Evolutionary conservation across 2,329 filamentous ascomycete genomes (phyloP).

Genomic region (Aspergillus sp.): DNA sequence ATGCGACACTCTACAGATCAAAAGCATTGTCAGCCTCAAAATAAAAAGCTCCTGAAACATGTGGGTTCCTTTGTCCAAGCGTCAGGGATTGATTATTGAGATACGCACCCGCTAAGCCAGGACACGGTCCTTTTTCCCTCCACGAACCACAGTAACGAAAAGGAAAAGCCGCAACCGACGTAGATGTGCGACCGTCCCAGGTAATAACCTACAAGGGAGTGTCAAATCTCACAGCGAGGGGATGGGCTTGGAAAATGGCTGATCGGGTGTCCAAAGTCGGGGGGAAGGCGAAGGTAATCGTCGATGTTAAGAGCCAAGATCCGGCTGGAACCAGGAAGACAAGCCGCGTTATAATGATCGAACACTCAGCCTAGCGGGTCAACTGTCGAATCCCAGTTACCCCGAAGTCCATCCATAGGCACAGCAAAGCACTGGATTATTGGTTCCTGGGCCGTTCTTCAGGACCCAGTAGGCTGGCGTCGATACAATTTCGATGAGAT

Average conservation of each 20-base stretch:
- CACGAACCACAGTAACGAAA: slow-evolving; percentile 6
- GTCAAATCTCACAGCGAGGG: not conserved
- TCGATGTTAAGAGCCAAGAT: slow-evolving; percentile 2
- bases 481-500: slow-evolving; percentile 11
- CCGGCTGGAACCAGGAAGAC: slow-evolving; percentile 2
- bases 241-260: not conserved
- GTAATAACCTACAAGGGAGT: not conserved
- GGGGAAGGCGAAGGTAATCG: not conserved
- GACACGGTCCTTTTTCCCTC: slow-evolving; percentile 11
- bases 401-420: not conserved
- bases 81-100: slow-evolving; percentile 12
- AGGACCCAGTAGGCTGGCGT: slow-evolving; percentile 14
- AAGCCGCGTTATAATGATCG: slow-evolving; percentile 16
- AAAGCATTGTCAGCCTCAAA: slow-evolving; percentile 20
- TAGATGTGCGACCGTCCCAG: not conserved
- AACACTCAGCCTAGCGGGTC: slow-evolving; percentile 10
- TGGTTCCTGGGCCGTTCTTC: slow-evolving; percentile 17
- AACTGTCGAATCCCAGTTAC: slow-evolving; percentile 2
- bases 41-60: slow-evolving; percentile 9
- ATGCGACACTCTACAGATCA: slow-evolving; percentile 13
- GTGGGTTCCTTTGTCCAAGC: slow-evolving; percentile 20
- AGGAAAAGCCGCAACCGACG: not conserved
- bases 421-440: slow-evolving; percentile 6
- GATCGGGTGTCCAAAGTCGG: not conserved
- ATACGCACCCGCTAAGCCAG: slow-evolving; percentile 14